These are phyloP conservation scores for Didymella sp. DNA, from an alignment of 2,329 filamentous ascomycete genomes.

Conservation along the genomic window DNA sequence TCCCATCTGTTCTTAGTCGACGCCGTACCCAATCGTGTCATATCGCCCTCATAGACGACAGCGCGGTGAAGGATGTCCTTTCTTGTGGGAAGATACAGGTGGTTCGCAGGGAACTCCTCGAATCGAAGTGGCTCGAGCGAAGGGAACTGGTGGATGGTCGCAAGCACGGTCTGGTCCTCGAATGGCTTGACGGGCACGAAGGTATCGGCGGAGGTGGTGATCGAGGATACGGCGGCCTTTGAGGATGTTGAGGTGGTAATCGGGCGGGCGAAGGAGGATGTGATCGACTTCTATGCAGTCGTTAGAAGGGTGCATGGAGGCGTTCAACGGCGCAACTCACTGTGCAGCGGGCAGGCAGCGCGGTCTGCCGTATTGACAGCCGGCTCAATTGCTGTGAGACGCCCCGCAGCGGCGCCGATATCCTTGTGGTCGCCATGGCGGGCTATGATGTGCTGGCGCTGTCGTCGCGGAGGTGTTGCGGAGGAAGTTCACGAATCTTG, in stretches of 20 bases:
- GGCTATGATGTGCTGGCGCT: slow-evolving; percentile 30
- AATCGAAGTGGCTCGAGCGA: slow-evolving; percentile 82
- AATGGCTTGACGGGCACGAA: slow-evolving; percentile 44
- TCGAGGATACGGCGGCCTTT: slow-evolving; percentile 58
- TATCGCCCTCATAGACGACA: slow-evolving; percentile 90
- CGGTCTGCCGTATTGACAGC: slow-evolving; percentile 39
- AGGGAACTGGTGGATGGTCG: slow-evolving; percentile 91
- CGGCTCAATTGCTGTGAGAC: slow-evolving; percentile 40
- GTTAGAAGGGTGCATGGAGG: slow-evolving; percentile 44
- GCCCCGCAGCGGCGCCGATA: slow-evolving; percentile 48
- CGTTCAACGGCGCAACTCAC: slow-evolving; percentile 53
- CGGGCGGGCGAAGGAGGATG: slow-evolving; percentile 35
- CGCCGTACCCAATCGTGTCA: slow-evolving; percentile 79
- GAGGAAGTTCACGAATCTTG: slow-evolving; percentile 11
- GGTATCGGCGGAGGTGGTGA: slow-evolving; percentile 52
- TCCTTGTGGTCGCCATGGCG: slow-evolving; percentile 52
- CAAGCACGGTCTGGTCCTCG: slow-evolving; percentile 65
- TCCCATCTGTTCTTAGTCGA: slow-evolving; percentile 66
- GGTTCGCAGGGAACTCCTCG: slow-evolving; percentile 78
- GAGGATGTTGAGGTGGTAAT: slow-evolving; percentile 55
- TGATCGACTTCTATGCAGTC: slow-evolving; percentile 33
- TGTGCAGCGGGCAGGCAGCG: slow-evolving; percentile 55
- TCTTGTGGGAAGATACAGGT: slow-evolving; percentile 85
- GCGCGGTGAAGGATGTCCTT: slow-evolving; percentile 92
- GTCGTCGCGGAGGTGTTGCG: slow-evolving; percentile 36